phyloP scores from a whole-genome alignment of 2,329 filamentous ascomycete genomes.

The Xylariaceae sp. region DNA sequence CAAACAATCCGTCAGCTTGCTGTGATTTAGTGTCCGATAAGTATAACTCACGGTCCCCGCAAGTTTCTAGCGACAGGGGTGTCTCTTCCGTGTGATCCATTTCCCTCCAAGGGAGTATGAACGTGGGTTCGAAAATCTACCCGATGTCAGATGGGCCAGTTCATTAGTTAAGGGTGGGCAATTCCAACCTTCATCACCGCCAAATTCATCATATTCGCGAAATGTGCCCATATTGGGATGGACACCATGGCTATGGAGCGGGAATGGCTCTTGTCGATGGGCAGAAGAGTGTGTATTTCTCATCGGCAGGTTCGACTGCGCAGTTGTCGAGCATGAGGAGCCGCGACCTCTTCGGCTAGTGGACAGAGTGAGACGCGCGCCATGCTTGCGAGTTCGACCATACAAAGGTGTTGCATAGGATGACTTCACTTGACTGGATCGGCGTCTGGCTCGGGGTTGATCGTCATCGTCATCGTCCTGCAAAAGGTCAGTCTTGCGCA shows the following conservation, averaged over 20 bases:
- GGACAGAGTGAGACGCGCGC: conserved; percentile 14
- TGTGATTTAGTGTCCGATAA: conserved; percentile 15
- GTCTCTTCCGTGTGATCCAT: background rate
- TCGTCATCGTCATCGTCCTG: conserved; percentile 25
- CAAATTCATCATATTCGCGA: conserved; percentile 12
- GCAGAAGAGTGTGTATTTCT: conserved; percentile 20
- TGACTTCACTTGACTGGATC: conserved; percentile 13
- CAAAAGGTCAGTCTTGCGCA: conserved; percentile 14
- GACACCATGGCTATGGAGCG: conserved; percentile 26
- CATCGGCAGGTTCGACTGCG: conserved; percentile 11
- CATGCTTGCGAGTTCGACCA: conserved; percentile 5
- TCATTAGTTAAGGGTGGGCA: conserved; percentile 13
- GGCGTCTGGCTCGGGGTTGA: conserved; percentile 10
- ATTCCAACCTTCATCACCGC: conserved; percentile 28
- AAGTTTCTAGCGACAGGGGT: background rate
- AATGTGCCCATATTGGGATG: conserved; percentile 19
- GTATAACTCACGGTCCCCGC: conserved; percentile 25
- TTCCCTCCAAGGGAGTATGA: conserved; percentile 13
- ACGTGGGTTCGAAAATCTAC: conserved; percentile 22
- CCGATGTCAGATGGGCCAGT: conserved; percentile 10
- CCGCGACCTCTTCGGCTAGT: conserved; percentile 10
- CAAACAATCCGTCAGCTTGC: conserved; percentile 24
- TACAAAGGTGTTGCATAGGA: conserved; percentile 9
- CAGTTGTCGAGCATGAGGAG: background rate
- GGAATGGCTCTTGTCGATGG: conserved; percentile 20